phyloP scores from a whole-genome alignment of 257 asterid species.

The Rauvolfia tetraphylla region DNA sequence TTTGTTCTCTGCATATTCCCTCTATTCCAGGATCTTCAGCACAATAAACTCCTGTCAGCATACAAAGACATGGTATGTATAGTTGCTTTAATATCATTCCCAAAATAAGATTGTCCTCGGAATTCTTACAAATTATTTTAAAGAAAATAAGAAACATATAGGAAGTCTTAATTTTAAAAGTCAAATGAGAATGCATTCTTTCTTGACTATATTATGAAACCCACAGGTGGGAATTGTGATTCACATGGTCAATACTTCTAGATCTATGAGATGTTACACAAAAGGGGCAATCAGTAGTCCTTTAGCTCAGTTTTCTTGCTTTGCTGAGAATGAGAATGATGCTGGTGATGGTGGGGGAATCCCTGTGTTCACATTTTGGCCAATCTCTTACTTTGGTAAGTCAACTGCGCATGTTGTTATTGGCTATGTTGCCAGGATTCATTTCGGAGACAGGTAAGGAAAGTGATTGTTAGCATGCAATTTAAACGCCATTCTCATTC shows the following conservation, averaged over 20 bases:
- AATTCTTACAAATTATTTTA: no score
- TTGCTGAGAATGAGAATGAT: conserved; percentile 40
- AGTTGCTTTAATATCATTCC: neutral
- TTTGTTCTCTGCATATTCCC: conserved; percentile 1
- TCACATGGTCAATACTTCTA: conserved; percentile 48
- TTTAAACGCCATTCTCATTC: neutral
- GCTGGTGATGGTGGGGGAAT: conserved; percentile 69
- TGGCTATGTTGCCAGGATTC: neutral
- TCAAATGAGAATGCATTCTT: neutral
- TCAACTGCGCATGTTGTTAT: neutral
- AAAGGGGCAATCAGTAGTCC: conserved; percentile 52
- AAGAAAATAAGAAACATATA: no score
- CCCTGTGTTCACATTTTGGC: conserved; percentile 58
- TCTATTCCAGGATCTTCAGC: conserved; percentile 46
- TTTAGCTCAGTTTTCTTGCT: conserved; percentile 58
- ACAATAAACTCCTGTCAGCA: conserved; percentile 47
- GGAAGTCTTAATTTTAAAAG: neutral
- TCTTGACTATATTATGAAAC: conserved; percentile 10
- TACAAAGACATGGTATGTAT: conserved; percentile 66
- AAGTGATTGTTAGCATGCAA: neutral
- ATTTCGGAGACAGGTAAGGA: neutral
- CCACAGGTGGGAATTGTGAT: conserved; percentile 51
- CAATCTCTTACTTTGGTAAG: conserved; percentile 66
- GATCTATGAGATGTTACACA: conserved; percentile 66
- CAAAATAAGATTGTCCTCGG: no score